Evolutionary conservation across 169 alveolate genomes (phyloP).

Genomic region (Toxoplasma gondii): DNA sequence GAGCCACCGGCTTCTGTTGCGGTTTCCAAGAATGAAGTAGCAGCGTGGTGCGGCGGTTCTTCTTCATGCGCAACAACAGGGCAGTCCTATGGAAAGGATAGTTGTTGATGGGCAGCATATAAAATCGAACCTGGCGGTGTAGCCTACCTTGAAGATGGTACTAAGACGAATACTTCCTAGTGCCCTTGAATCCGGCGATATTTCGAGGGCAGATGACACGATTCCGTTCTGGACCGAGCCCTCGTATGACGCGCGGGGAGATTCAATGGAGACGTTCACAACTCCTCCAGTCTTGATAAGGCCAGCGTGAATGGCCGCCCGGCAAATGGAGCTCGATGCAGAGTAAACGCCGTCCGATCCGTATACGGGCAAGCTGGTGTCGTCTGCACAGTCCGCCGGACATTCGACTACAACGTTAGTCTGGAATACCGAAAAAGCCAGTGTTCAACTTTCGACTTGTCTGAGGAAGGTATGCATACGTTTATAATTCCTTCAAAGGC

Average conservation of each 20-base stretch:
- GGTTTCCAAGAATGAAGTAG: conserved; percentile 4
- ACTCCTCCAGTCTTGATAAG: conserved; percentile 83
- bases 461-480: conserved; percentile 10
- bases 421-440: conserved; percentile 53
- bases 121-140: not conserved
- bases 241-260: conserved; percentile 83
- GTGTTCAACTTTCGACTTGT: not conserved
- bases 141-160: conserved; percentile 69
- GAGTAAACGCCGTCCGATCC: conserved; percentile 87
- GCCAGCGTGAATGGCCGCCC: conserved; percentile 91
- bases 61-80: not conserved
- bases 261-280: conserved; percentile 84
- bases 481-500: conserved; percentile 71
- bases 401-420: conserved; percentile 87
- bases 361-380: conserved; percentile 73
- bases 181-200: conserved; percentile 1
- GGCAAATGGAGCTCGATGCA: conserved; percentile 88
- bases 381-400: conserved; percentile 82
- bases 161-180: conserved; percentile 72
- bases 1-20: not conserved
- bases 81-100: not conserved
- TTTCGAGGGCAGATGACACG: conserved; percentile 70
- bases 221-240: conserved; percentile 85
- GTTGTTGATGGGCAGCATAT: not conserved
- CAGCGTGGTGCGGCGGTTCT: not conserved